Base-by-base conservation (phyloP, 1,284 basidiomycete species). In the Cryptococcus amylolentus region DNA sequence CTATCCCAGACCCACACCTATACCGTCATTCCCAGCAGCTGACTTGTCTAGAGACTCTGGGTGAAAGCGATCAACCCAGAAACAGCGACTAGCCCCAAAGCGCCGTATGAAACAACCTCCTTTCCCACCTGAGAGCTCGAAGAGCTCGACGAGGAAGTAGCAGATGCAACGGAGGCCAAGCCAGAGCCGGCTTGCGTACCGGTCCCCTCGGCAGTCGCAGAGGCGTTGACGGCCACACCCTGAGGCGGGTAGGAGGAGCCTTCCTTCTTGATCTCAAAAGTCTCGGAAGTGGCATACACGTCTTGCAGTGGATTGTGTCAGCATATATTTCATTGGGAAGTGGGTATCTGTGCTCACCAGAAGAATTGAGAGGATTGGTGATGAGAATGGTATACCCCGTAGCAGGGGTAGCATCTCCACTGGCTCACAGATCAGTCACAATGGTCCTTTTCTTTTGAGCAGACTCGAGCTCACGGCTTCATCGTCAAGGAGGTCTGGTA, bases 211-310 rank as follows among this genome's bases (percentile, higher is more conserved):
- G 58, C 28, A 44, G 54, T 44, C n/a, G 44, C 40, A 37, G 52
- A 48, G 5, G 47, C 31, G 13, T 49, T 35, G 18, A 49, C 72
- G 20, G 80, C 75, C 16, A 80, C 71, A 4, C 69, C 60, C 4
- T 79, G 61, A 14, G 81, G 67, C 18, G 88, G 86, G 75, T 87
- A 90, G 8, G 80, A 10, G 13, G 88, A 80, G 51, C 84, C 84
- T 42, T 78, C 64, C 13, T 85, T 67, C 71, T 86, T 86, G 77
- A 90, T 83, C 71, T 86, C 84, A 74, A 89, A 89, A 10, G 76
- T 67, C 54, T 82, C 62, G 31, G 86, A 87, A 44, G 75, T 69
- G 23, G 84, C 84, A 66, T 82, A 88, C 59, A 89, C 64, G 85
- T 89, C 64, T 61, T 35, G 31, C 31, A 35, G 5, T 10, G 18